Base-by-base conservation (phyloP, 257 asterid genomes). In the Nicotiana sylvestris region DNA sequence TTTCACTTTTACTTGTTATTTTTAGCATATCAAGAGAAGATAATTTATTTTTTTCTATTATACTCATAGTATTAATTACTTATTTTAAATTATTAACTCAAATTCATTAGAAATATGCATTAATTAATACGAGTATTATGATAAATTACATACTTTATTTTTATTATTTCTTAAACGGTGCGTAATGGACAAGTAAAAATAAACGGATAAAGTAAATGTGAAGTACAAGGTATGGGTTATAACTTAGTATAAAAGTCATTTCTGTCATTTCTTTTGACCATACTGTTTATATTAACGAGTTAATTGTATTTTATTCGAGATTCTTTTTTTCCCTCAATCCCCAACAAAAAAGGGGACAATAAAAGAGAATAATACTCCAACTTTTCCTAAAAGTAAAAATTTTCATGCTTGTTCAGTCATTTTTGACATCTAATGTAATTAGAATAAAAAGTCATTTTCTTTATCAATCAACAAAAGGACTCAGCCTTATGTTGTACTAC, bases 261-360 rank as follows among this genome's bases (percentile, higher is more conserved):
- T 74, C 80, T 74, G 80, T 49, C 18, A 49, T 74, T 2, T 27
- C 27, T 7, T 49, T 49, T 74, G 78, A 46, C 78, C 61, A 74
- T 51, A 27, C 64, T 49, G 21, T 76, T 43, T 5, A 16, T 76
- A 13, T 6, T 6, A 27, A 0, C 4, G 2, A 74, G 43, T 46
- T 49, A 15, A 37, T 74, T 74, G 37, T 74, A 74, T 76, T 74
- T 16, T 27, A 74, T 74, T 74, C 4, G 27, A 74, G 80, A 74
- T 74, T 74, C 80, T 51, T 74, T 27, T 72, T 17, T 46, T 46
- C 12, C 46, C 80, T 27, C 80, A 15, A 49, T 27, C 46, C 80
- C 80, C 43, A 74, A 49, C 64, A 74, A 27, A 49, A 74, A 51
- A 51, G 64, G 62, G 17, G 46, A 46, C 80, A 74, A 51, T 21